Base-by-base conservation (phyloP, 73 alveolate species). In the Diophrys sp. region DNA sequence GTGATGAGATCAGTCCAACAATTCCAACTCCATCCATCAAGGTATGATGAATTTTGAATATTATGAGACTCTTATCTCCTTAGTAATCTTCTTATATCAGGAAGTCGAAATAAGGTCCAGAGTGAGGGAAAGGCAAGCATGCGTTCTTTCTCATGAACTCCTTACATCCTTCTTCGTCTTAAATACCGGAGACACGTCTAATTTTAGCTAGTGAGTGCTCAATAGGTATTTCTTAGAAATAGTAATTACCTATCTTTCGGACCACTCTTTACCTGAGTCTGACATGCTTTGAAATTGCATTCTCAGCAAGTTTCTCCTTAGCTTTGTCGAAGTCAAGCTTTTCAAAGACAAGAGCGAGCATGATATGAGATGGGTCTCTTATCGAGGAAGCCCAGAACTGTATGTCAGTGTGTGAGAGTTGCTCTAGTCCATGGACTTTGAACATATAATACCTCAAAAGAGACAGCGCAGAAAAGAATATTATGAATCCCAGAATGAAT, bases 11-110 rank as follows among this genome's bases (percentile, higher is more conserved):
- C 11, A 71, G 79, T 26, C 33, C 34, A 5, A 71, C 66, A 26
- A 29, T 29, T 71, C 79, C 79, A 1, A 71, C 67, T 31, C 79
- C 79, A 55, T 71, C 79, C 66, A 29, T 71, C 23, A 71, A 29
- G 14, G 69, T 23, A 31, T 71, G 79, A 33, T 71, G 79, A 30
- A 71, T 23, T 71, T 33, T 71, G 23, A 34, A 34, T 5, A 71
- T 29, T 0, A 71, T 29, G 1, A 71, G 29, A 32, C 33, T 5
- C 23, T 71, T 71, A 32, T 71, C 79, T 5, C 33, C 26, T 31
- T 71, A 55, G 68, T 71, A 71, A 30, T 71, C 34, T 33, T 71
- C 79, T 31, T 44, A 18, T 11, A 44, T 44, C 62, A 44, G 62
- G 62, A 44, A 44, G 62, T 44, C 62, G 18, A 11, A 44, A 18